These are phyloP conservation scores for Boletus hoseneyae DNA, from an alignment of 1,284 basidiomycete genomes.

Conservation along the genomic window DNA sequence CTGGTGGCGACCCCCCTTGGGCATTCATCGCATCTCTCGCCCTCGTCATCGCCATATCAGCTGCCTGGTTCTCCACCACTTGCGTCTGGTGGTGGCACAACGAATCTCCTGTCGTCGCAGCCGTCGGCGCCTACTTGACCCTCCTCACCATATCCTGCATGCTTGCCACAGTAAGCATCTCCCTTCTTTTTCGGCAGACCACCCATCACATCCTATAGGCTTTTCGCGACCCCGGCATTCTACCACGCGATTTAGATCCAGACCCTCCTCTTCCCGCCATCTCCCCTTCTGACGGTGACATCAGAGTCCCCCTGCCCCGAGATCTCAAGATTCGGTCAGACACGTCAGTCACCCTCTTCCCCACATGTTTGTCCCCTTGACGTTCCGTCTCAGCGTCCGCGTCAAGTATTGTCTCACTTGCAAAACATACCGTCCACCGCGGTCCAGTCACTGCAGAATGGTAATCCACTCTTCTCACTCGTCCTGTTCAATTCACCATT, in stretches of 20 bases:
- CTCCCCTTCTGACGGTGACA: conserved; percentile 57
- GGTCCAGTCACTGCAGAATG: conserved; percentile 91
- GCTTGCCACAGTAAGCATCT: conserved; percentile 62
- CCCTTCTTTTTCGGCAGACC: not conserved
- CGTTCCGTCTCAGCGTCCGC: conserved; percentile 54
- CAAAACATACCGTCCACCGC: conserved; percentile 83
- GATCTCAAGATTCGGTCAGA: conserved; percentile 78
- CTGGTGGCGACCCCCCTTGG: conserved; percentile 81
- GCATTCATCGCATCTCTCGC: conserved; percentile 68
- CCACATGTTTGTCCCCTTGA: conserved; percentile 1
- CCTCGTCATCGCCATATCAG: conserved; percentile 64
- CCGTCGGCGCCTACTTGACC: conserved; percentile 74
- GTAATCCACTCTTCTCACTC: conserved; percentile 38
- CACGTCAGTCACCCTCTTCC: conserved; percentile 50
- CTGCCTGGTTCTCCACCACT: conserved; percentile 81
- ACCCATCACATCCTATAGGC: conserved; percentile 41
- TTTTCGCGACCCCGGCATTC: conserved; percentile 84
- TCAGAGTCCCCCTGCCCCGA: conserved; percentile 68
- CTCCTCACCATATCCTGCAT: conserved; percentile 74
- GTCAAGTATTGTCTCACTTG: conserved; percentile 93
- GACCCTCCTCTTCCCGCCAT: conserved; percentile 71
- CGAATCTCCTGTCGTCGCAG: conserved; percentile 70
- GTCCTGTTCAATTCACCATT: conserved; percentile 7
- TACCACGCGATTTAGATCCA: conserved; percentile 82
- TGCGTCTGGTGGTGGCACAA: conserved; percentile 85